Base-by-base conservation (phyloP, 495 filamentous ascomycete species). In the Hypomontagnella monticulosa region DNA sequence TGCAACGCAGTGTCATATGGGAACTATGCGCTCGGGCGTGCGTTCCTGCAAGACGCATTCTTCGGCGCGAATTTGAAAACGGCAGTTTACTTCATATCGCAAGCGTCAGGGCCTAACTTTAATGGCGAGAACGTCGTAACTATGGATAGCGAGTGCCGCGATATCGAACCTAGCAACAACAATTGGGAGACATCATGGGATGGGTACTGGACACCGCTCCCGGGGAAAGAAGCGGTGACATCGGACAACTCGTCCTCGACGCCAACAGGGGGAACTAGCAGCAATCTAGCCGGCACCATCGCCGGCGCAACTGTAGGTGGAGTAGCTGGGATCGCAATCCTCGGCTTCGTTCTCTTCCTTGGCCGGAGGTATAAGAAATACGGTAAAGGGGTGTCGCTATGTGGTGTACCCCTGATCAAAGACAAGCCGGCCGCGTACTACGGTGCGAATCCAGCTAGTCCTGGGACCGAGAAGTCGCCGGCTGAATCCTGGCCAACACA, bases 1-100 rank as follows among this genome's bases (percentile, higher is more conserved):
- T 84, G 81, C 56, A 66, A 73, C 27, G 73, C 74, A 2, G 69
- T 58, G 19, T 30, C 34, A 0, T 41, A 65, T 15, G 67, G 66
- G 16, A 58, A 49, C 12, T 81, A 75, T 27, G 50, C 55, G 8
- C 76, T 86, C 14, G 83, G 82, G 0, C 74, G 84, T 9, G 75
- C 82, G 0, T 86, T 87, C 54, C 53, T 86, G 10, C 84, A 87
- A 64, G 82, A 80, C 8, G 78, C 82, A 1, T 85, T 85, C 56
- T 56, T 85, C 9, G 82, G 80, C 11, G 73, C 75, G 14, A 84
- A 84, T 66, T 80, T 64, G 16, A 51, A 23, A 19, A 64, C 61
- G 36, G 43, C 52, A 3, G 41, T 51, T 8, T 57, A 57, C 30
- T 64, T 57, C 46, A 30, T 64, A 18, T 54, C 52, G 38, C 61